A percentile compares a stretch with the other conserved stretches of the same genome.
These are phyloP conservation scores for Venturia pyrina DNA, from an alignment of 2,329 filamentous ascomycete species.

Conservation along the genomic window DNA sequence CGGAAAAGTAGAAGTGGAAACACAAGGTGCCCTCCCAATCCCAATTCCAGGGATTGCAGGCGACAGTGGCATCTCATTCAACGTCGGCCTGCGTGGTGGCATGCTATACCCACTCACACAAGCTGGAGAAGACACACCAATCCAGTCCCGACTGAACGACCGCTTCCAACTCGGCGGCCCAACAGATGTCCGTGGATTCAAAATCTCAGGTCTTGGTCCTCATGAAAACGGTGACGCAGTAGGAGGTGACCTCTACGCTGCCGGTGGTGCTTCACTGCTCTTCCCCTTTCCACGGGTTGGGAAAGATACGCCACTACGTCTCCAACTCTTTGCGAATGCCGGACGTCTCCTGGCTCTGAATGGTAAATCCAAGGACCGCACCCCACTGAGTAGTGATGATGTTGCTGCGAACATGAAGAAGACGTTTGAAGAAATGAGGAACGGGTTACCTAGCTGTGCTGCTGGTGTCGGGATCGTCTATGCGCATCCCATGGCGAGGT, in stretches of 20 bases:
- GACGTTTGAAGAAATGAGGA: constrained; percentile 61
- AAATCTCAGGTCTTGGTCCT: constrained; percentile 78
- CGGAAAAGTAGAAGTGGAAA: constrained; percentile 80
- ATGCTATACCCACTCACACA: constrained; percentile 72
- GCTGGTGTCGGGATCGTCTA: constrained; percentile 89
- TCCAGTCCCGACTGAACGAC: constrained; percentile 77
- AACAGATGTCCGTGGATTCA: constrained; percentile 89
- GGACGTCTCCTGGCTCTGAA: constrained; percentile 73
- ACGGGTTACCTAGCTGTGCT: constrained; percentile 67
- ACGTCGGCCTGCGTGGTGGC: constrained; percentile 70
- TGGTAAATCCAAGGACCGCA: constrained; percentile 32
- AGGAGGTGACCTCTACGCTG: constrained; percentile 85
- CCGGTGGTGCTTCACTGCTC: constrained; percentile 76
- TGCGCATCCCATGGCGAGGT: constrained; percentile 83
- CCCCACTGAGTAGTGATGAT: constrained; percentile 38
- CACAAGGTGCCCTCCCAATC: constrained; percentile 65
- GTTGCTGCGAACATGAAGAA: constrained; percentile 46
- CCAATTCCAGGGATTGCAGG: constrained; percentile 58
- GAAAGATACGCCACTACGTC: constrained; percentile 69
- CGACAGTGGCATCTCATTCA: constrained; percentile 70
- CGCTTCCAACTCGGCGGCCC: constrained; percentile 92
- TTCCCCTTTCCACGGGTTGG: constrained; percentile 75
- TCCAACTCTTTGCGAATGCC: constrained; percentile 87
- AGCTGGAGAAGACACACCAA: constrained; percentile 43
- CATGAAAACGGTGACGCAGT: constrained; percentile 77